These are phyloP conservation scores for Trichoderma semiorbis DNA, from an alignment of 2,329 filamentous ascomycete genomes.

Conservation along the genomic window DNA sequence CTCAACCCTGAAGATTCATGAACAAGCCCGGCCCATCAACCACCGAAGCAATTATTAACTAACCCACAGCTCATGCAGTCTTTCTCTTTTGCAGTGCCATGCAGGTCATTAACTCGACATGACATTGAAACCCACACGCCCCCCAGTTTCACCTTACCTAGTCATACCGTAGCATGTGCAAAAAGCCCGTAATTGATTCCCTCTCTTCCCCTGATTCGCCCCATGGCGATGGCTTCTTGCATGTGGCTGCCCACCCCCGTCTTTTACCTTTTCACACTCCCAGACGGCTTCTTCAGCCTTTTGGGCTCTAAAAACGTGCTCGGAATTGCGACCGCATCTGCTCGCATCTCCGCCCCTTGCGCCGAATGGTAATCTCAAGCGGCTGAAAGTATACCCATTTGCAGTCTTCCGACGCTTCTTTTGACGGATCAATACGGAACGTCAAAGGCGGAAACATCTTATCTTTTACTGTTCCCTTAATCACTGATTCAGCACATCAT, in stretches of 20 bases:
- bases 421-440: slow-evolving; percentile 10
- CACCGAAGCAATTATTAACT: neutral
- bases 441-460: neutral
- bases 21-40: neutral
- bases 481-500: neutral
- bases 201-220: slow-evolving; percentile 7
- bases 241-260: neutral
- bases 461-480: neutral
- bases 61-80: neutral
- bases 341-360: slow-evolving; percentile 1
- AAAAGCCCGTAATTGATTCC: neutral
- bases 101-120: neutral
- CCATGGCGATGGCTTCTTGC: neutral
- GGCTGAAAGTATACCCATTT: slow-evolving; percentile 10
- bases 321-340: slow-evolving; percentile 13
- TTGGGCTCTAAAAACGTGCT: neutral
- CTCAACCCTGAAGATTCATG: neutral
- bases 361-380: neutral
- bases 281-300: neutral
- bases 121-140: neutral
- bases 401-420: neutral
- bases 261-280: neutral
- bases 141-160: neutral
- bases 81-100: neutral
- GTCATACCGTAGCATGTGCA: neutral